Evolutionary conservation across 306 rosid species (phyloP).

Genomic region (Fagus crenata): DNA sequence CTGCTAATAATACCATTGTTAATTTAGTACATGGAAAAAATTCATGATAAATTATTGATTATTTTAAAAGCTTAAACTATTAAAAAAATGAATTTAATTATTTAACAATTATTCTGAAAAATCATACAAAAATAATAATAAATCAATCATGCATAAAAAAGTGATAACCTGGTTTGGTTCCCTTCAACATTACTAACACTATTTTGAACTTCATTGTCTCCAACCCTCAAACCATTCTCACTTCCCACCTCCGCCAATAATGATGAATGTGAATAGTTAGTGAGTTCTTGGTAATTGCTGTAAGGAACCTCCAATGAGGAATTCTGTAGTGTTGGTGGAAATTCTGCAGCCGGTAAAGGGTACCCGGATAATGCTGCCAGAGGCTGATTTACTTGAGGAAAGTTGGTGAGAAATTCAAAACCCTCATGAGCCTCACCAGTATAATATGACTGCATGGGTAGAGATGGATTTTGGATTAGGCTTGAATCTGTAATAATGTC

Average conservation of each 20-base stretch:
- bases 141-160: not conserved
- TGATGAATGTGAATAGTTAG: not conserved
- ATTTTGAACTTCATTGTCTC: not conserved
- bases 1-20: not conserved
- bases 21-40: not conserved
- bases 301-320: not conserved
- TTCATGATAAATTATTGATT: too few species aligned
- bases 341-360: too few species aligned
- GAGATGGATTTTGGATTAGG: not conserved
- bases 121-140: not conserved
- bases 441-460: not conserved
- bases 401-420: not conserved
- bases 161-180: not conserved
- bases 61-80: too few species aligned
- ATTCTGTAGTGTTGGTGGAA: not conserved
- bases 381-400: too few species aligned
- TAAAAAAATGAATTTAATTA: too few species aligned
- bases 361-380: too few species aligned
- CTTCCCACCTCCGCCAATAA: not conserved
- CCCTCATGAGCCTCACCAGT: not conserved
- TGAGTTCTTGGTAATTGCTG: not conserved
- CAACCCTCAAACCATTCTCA: not conserved
- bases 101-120: too few species aligned
- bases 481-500: not conserved
- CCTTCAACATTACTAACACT: not conserved